Evolutionary conservation across 78 protist genomes (phyloP).

Genomic region (Dictyostelium brefeldianum): DNA sequence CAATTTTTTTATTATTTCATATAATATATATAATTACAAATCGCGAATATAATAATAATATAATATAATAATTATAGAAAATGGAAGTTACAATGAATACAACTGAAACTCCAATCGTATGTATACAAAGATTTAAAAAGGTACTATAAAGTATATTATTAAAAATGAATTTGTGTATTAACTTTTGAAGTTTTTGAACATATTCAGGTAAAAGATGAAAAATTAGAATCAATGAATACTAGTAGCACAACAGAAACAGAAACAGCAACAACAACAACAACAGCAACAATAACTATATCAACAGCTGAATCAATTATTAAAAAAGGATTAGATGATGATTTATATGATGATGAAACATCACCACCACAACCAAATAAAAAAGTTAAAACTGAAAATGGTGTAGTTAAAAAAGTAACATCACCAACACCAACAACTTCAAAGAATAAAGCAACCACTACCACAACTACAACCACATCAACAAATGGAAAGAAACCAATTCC

Average conservation of each 20-base stretch:
- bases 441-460: constrained; percentile 23
- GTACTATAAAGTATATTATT: too few species aligned
- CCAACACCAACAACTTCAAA: background rate
- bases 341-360: background rate
- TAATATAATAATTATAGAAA: too few species aligned
- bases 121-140: background rate
- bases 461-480: constrained; percentile 2
- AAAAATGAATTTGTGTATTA: too few species aligned
- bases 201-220: too few species aligned
- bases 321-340: background rate
- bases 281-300: background rate
- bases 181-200: too few species aligned
- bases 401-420: background rate
- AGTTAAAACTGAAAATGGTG: constrained; percentile 14
- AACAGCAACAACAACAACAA: background rate
- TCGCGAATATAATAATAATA: background rate
- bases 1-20: too few species aligned
- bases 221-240: too few species aligned
- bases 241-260: too few species aligned
- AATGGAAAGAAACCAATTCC: background rate
- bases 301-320: background rate
- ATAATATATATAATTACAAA: too few species aligned
- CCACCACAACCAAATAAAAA: constrained; percentile 15
- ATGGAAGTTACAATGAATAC: background rate
- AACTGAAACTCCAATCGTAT: background rate